Base-by-base conservation (phyloP, 2,329 filamentous ascomycete species). In the Aulographum hederae region DNA sequence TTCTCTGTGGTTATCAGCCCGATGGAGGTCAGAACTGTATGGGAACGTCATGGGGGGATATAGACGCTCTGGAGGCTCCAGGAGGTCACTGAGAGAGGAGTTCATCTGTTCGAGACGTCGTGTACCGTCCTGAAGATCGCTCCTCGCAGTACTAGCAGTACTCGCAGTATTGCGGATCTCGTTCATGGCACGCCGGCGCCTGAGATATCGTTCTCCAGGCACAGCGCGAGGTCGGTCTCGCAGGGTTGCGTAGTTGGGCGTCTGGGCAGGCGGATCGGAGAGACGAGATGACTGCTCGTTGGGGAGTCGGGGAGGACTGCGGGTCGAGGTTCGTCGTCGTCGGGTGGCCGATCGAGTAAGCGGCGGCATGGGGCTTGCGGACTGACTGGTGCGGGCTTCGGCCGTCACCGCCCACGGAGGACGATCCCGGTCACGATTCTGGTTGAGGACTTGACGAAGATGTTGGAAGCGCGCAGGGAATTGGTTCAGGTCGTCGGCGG, bases 401-500 rank as follows among this genome's bases (percentile, higher is more conserved):
- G 21, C 21, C 21, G 21, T n/a, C n/a, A 8, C 8, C 21, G 8
- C 21, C 21, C 21, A 25, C n/a, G 8, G 8, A 25, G 21, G 8
- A 25, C 21, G 21, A 20, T 47, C 43, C 33, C 50, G 43, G 26
- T 53, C 50, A 21, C 39, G 41, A 23, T 48, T 51, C 17, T 44
- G 41, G 29, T 46, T 40, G 13, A 56, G 37, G n/a, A 46, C 43
- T 31, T 48, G 45, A 20, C 47, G 48, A 16, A 54, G 42, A 17
- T 45, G 41, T 19, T 39, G 43, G 25, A 50, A 43, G 32, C 49
- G 48, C 25, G 45, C 44, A 18, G 33, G 34, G 6, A 35, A 32
- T 31, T 28, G 35, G 41, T 43, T 26, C 21, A 14, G 28, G 13
- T 32, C 13, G 6, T 28, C 12, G 27, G 31, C 30, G 28, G 34